phyloP scores from a whole-genome alignment of 2,329 filamentous ascomycete species.

The Blumeria hordei region DNA sequence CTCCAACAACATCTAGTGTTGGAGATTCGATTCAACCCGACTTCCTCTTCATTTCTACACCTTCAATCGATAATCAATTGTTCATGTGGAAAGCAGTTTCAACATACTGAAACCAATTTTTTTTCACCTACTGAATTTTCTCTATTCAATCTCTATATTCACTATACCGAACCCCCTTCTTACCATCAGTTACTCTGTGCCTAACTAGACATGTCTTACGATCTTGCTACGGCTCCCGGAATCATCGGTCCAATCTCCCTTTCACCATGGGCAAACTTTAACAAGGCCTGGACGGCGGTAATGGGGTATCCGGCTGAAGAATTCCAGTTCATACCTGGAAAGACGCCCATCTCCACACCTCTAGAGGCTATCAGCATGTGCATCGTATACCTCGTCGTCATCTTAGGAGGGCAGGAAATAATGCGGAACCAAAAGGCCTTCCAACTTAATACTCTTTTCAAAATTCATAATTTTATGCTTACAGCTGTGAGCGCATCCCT shows the following conservation, averaged over 20 bases:
- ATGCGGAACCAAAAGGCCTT: slow-evolving; percentile 75
- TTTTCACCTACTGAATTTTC: no score
- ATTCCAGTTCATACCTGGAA: slow-evolving; percentile 59
- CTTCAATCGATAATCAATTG: no score
- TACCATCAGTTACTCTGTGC: no score
- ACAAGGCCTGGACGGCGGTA: slow-evolving; percentile 53
- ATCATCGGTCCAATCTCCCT: slow-evolving; percentile 1
- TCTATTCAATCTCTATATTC: no score
- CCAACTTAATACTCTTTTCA: slow-evolving; percentile 73
- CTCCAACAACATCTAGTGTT: no score
- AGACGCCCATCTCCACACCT: slow-evolving; percentile 76
- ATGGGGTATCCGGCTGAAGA: slow-evolving; percentile 66
- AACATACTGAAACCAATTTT: no score
- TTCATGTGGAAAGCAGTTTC: no score
- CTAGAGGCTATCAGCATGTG: slow-evolving; percentile 62
- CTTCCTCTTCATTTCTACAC: no score
- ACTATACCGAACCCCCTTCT: no score
- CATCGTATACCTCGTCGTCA: slow-evolving; percentile 72
- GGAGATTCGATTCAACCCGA: no score
- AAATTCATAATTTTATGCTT: slow-evolving; percentile 90
- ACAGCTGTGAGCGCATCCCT: slow-evolving; percentile 64
- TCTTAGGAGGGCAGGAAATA: slow-evolving; percentile 74
- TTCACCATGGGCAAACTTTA: slow-evolving; percentile 68
- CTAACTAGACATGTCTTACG: neutral
- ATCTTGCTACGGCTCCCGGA: neutral